Evolutionary conservation across 352 stramenopile genomes (phyloP).

Genomic region (Thalassiosira exigua): DNA sequence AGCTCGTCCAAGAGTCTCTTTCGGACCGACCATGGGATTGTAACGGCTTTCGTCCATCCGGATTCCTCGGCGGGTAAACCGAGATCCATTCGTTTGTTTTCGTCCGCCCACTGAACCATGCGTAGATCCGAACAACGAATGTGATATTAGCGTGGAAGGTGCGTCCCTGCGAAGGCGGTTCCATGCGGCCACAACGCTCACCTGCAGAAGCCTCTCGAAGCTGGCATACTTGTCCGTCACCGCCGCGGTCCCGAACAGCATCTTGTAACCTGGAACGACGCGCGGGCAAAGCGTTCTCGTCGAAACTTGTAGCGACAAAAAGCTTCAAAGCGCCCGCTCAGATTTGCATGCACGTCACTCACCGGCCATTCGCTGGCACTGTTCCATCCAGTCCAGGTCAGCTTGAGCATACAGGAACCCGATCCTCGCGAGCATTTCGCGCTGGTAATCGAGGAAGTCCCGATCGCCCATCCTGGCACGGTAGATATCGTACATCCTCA

Average conservation of each 20-base stretch:
- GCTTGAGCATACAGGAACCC: slow-evolving; percentile 9
- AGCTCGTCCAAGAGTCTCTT: slow-evolving; percentile 9
- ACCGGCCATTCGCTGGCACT: slow-evolving; percentile 18
- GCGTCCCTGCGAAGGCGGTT: not conserved
- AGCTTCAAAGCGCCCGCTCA: too few relatives aligned
- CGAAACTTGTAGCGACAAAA: too few relatives aligned
- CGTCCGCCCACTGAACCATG: slow-evolving; percentile 9
- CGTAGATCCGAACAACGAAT: not conserved
- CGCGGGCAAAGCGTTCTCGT: not conserved
- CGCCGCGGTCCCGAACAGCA: slow-evolving; percentile 10
- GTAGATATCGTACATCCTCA: not conserved
- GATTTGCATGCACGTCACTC: too few relatives aligned
- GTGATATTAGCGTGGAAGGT: not conserved
- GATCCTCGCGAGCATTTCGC: slow-evolving; percentile 16
- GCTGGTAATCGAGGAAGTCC: slow-evolving; percentile 13
- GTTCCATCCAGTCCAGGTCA: slow-evolving; percentile 27
- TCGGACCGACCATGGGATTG: slow-evolving; percentile 9
- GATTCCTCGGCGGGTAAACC: not conserved
- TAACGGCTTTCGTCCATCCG: not conserved
- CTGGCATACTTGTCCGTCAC: slow-evolving; percentile 14
- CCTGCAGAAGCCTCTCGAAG: slow-evolving; percentile 15
- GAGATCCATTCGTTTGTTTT: slow-evolving; percentile 11
- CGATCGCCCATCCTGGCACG: not conserved
- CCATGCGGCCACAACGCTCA: not conserved
- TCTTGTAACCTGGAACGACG: not conserved